Conservation (phyloP, 2,329 filamentous ascomycete genomes). For the Monosporascus cannonballus region DNA sequence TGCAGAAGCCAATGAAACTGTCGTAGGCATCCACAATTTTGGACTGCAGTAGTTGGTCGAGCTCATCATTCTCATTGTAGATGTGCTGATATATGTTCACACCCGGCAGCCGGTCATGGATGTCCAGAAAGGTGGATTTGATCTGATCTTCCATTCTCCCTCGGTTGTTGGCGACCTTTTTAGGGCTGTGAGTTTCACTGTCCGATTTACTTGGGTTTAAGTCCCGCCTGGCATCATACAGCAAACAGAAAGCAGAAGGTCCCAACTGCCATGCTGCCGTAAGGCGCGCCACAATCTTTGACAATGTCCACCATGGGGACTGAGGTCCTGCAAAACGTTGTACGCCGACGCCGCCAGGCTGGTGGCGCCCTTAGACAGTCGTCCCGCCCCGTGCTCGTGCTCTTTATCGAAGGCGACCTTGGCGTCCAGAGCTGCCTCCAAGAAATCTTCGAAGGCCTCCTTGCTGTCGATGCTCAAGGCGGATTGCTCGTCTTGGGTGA, state of each 20-base stretch:
- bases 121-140: neutral
- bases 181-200: neutral
- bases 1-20: neutral
- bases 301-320: neutral
- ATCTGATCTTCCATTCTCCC: neutral
- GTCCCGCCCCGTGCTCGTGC: neutral
- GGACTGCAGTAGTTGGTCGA: neutral
- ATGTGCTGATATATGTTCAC: neutral
- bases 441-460: neutral
- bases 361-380: neutral
- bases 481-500: neutral
- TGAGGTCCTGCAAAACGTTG: neutral
- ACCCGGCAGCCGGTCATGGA: neutral
- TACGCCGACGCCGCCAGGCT: neutral
- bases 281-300: neutral
- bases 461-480: neutral
- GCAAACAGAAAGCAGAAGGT: neutral
- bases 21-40: neutral
- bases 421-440: neutral
- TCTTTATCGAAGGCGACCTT: neutral
- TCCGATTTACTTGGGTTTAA: neutral
- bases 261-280: neutral
- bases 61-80: neutral
- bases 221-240: neutral
- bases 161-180: neutral